Evolutionary conservation across 2,329 filamentous ascomycete genomes (phyloP), one percentile per base, ranked within the genome.

Genomic region (Colletotrichum kahawae): DNA sequence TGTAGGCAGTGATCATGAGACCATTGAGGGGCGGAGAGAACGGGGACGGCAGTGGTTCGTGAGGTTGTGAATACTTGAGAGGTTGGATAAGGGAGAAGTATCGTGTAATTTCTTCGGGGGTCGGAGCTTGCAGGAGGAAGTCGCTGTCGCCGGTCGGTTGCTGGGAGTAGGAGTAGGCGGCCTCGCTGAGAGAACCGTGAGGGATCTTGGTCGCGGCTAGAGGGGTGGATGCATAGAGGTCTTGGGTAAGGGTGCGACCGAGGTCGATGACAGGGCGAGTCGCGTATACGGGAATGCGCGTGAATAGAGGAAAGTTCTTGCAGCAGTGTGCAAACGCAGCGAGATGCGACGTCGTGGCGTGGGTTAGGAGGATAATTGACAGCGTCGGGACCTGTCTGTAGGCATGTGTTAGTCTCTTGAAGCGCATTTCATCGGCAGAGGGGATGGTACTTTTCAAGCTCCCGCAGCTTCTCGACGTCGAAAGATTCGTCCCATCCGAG

Each of bases 401-500:
- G 43, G 27, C 75, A 38, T 24, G 36, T 31, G 69, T 81, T 68
- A 80, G 82, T 76, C 29, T 76, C 33, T 33, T 13, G 38, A 24
- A 31, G 43, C 18, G 29, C 24, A 6, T 10, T 24, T 18, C 16
- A 16, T 18, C 12, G 27, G 12, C 24, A 31, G 9, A 27, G 31
- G 27, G 27, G 16, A 68, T 82, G 89, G 78, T 90, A 97, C 94
- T 95, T 97, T 85, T 98, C 96, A 76, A 99, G 91, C 85, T 97
- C 95, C 80, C 92, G 92, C 67, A 99, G 91, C 87, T 95, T 94
- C 77, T 91, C 90, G 36, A 92, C 91, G 82, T 98, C 94, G 82
- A 99, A 98, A 3, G 91, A 91, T 83, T 98, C 95, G 82, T 98
- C 96, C 97, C 97, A 99, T 75, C 97, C 97, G 59, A 98, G 93